Evolutionary conservation across 805 yeast species (phyloP).

Genomic region (Saccharomyces mikatae): DNA sequence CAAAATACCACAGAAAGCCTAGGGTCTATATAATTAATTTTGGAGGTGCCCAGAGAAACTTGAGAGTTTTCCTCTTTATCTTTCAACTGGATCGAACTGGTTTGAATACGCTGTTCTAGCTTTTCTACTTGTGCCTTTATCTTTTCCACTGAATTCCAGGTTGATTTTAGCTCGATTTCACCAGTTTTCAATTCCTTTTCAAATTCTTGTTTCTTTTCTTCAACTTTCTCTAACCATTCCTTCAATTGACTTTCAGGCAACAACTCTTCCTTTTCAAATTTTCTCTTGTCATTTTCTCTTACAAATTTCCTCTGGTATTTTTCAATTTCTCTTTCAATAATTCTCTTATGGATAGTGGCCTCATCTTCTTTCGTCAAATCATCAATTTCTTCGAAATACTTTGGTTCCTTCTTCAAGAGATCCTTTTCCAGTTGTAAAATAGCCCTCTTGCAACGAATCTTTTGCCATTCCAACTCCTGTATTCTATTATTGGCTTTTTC

Average conservation of each 20-base stretch:
- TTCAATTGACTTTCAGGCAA: slow-evolving; percentile 50
- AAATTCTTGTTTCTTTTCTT: slow-evolving; percentile 44
- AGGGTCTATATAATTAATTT: slow-evolving; percentile 93
- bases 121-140: slow-evolving; percentile 62
- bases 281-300: slow-evolving; percentile 69
- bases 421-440: slow-evolving; percentile 56
- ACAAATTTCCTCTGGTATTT: slow-evolving; percentile 55
- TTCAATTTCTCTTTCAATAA: slow-evolving; percentile 60
- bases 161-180: slow-evolving; percentile 46
- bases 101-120: slow-evolving; percentile 60
- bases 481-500: slow-evolving; percentile 70
- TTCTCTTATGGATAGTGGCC: slow-evolving; percentile 44
- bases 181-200: slow-evolving; percentile 52
- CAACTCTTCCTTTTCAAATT: slow-evolving; percentile 46
- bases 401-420: slow-evolving; percentile 41
- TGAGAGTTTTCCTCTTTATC: slow-evolving; percentile 92
- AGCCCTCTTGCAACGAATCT: slow-evolving; percentile 62
- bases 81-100: slow-evolving; percentile 65
- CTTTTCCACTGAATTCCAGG: slow-evolving; percentile 53
- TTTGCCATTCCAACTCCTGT: slow-evolving; percentile 79
- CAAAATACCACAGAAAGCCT: slow-evolving; percentile 83
- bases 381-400: slow-evolving; percentile 59
- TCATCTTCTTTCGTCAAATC: slow-evolving; percentile 62
- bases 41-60: slow-evolving; percentile 87
- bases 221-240: slow-evolving; percentile 49